Evolutionary conservation across 495 filamentous ascomycete genomes (phyloP), one percentile per base, ranked within the genome.

Genomic region (Tuber indicum): DNA sequence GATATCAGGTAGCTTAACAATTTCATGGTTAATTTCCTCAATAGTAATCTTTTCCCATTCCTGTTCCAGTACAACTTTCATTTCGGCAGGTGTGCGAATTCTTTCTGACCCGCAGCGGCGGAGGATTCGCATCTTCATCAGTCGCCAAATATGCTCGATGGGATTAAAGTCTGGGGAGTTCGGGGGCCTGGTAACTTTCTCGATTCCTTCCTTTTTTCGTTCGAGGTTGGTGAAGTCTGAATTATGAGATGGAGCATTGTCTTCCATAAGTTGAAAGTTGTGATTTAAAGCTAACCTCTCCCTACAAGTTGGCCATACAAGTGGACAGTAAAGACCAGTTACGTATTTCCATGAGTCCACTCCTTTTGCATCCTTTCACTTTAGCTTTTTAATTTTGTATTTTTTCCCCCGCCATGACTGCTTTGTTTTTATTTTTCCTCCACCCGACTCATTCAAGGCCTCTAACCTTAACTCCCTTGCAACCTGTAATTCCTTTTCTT

Each of bases 131-230:
- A 49, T 23, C 6, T 23, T 49, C 5, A 23, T 49, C 3, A 23
- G 17, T 0, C 17, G 6, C 76, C 62, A 74, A 36, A 77, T 72
- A 17, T 46, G 10, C 36, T 75, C 76, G 6, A 71, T 77, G n/a
- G 73, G 39, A 44, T 77, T 77, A 26, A 77, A 77, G 42, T 75
- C 72, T 1, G 73, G 72, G 32, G 76, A 77, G 26, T 74, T 69
- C 19, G 62, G 26, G 0, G 42, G 72, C 62, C 72, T 75, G 8
- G 32, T 71, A 52, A 73, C 26, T 42, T 75, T 72, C 17, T 58
- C 43, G 23, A 77, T 75, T 32, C 43, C 76, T 44, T 41, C 42
- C 16, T 72, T 77, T 62, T 58, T 44, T 1, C 66, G 47, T 43
- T 77, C 76, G 32, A 9, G 39, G 46, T 73, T 77, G 17, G 44